Conservation (phyloP, 805 yeast genomes). For the Diddensiella santjacobensis region DNA sequence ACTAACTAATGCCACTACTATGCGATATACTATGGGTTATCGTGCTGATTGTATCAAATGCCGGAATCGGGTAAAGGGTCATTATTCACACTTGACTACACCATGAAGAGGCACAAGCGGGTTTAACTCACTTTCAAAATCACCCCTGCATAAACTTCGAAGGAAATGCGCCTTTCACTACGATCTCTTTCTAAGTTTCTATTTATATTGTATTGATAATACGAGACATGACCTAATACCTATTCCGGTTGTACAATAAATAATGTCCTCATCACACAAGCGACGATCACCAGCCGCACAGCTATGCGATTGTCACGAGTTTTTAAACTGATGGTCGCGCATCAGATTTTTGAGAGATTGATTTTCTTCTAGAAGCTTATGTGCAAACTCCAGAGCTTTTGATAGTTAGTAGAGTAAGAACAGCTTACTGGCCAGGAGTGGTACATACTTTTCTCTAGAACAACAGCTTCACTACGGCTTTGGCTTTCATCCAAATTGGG, state of each 20-base stretch:
- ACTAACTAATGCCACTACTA: background rate
- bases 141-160: too few species aligned
- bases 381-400: background rate
- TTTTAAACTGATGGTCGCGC: conserved; percentile 1
- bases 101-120: too few species aligned
- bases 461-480: conserved; percentile 73
- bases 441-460: conserved; percentile 51
- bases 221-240: too few species aligned
- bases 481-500: conserved; percentile 70
- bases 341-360: background rate
- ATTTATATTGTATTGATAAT: too few species aligned
- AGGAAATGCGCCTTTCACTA: too few species aligned
- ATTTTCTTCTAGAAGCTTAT: background rate
- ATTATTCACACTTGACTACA: conserved; percentile 7
- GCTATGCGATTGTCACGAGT: too few species aligned
- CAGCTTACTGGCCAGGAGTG: conserved; percentile 1
- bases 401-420: background rate
- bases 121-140: too few species aligned
- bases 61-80: conserved; percentile 3
- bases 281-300: too few species aligned
- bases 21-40: conserved; percentile 9
- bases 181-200: too few species aligned
- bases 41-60: conserved; percentile 5
- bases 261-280: too few species aligned
- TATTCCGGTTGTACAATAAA: too few species aligned